phyloP scores from a whole-genome alignment of 805 yeast genomes.

The Nadsonia fulvescens region DNA sequence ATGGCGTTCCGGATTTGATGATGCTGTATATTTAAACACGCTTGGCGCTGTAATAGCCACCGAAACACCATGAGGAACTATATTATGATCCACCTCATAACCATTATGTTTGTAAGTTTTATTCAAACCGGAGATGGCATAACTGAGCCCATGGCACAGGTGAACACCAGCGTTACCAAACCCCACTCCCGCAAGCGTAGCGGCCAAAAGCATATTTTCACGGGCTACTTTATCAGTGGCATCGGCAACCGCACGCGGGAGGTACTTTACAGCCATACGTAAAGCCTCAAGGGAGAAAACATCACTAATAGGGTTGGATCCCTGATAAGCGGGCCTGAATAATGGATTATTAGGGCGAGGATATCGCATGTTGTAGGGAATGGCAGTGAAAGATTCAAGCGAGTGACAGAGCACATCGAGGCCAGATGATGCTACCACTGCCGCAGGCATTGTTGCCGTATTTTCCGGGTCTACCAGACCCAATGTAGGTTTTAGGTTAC shows the following conservation, averaged over 20 bases:
- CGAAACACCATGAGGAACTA: slow-evolving; percentile 27
- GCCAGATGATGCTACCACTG: slow-evolving; percentile 26
- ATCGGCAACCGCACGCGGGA: slow-evolving; percentile 22
- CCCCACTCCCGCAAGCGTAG: slow-evolving; percentile 28
- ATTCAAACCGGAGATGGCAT: slow-evolving; percentile 23
- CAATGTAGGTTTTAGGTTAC: slow-evolving; percentile 24
- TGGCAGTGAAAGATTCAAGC: slow-evolving; percentile 28
- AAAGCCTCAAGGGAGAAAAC: slow-evolving; percentile 26
- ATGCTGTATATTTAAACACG: slow-evolving; percentile 22
- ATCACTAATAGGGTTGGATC: slow-evolving; percentile 29
- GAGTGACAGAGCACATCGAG: slow-evolving; percentile 28
- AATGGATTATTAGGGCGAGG: slow-evolving; percentile 23
- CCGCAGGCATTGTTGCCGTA: slow-evolving; percentile 24
- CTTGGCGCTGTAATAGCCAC: slow-evolving; percentile 29
- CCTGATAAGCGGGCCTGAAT: slow-evolving; percentile 24
- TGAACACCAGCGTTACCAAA: slow-evolving; percentile 29
- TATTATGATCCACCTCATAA: slow-evolving; percentile 23
- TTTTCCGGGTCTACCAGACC: slow-evolving; percentile 27
- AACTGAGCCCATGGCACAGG: slow-evolving; percentile 25
- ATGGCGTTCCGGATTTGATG: slow-evolving; percentile 23
- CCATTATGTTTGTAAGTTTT: slow-evolving; percentile 20
- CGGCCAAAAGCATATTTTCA: slow-evolving; percentile 26
- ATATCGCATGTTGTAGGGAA: slow-evolving; percentile 22
- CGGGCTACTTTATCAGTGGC: slow-evolving; percentile 26
- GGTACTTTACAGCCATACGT: slow-evolving; percentile 22